Base-by-base conservation (phyloP, 805 yeast species). In the Isabelozyma pseudorhagii region DNA sequence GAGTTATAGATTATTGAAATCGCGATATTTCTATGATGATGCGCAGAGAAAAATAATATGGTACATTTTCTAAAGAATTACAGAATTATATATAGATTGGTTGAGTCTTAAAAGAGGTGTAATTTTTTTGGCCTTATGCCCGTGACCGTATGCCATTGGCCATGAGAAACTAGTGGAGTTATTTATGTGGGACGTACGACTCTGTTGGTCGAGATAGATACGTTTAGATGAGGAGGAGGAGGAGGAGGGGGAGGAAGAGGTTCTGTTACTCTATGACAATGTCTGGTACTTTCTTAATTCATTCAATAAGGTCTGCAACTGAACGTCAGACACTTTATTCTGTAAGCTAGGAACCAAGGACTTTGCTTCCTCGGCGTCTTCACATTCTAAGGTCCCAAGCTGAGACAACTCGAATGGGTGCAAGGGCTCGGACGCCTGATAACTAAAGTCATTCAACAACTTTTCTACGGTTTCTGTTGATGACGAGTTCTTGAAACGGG, bases 321-420 rank as follows among this genome's bases (percentile, higher is more conserved):
- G 97, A 41, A 88, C 87, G 56, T 91, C 96, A 8, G 87, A 81
- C 46, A 88, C 90, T 67, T 92, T 92, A 52, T 79, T 82, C 21
- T 81, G 79, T 62, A 94, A 77, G 67, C 96, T 87, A 44, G 99
- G 97, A 50, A 94, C 85, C 61, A 94, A 77, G 14, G 97, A 89
- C 69, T 89, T 89, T 38, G 98, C 98, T 74, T 94, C 99, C 63
- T 89, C 99, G 5, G 96, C 91, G 54, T 93, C 97, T 63, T 93
- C 99, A 69, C 97, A 92, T 29, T 94, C 87, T 53, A 93, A 77
- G 3, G 96, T 89, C 0, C 96, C 93, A 52, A 87, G 73, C 69
- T 94, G 98, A 1, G 98, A 96, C 48, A 89, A 76, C 71, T 94
- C 99, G 67, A 94, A 94, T 1, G 99, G 98, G 73, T 94, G 99